Percentiles rank a stretch among this genome's conserved stretches.
Conservation (phyloP, 495 filamentous ascomycete genomes). For the Penicillium malachiteum region DNA sequence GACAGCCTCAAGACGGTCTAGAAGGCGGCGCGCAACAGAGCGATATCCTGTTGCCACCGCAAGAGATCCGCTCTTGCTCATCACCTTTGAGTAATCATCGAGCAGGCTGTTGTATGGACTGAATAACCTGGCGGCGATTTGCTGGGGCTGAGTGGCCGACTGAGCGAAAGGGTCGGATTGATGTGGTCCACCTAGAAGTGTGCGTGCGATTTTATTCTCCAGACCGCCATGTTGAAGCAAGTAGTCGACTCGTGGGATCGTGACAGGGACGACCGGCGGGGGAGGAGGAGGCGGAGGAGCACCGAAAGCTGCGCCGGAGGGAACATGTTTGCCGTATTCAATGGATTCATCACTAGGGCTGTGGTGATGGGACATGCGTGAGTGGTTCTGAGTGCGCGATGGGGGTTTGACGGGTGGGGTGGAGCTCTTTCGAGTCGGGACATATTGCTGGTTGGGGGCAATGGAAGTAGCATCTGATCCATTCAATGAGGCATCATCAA, state of each 20-base stretch:
- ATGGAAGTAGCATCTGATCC: constrained; percentile 68
- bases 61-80: constrained; percentile 79
- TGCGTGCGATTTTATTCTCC: constrained; percentile 59
- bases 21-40: constrained; percentile 84
- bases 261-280: constrained; percentile 63
- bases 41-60: constrained; percentile 95
- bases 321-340: constrained; percentile 43
- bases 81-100: constrained; percentile 80
- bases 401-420: constrained; percentile 41
- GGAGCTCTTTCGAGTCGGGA: constrained; percentile 36
- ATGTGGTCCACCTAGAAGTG: constrained; percentile 54
- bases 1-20: constrained; percentile 91
- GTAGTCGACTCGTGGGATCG: constrained; percentile 83
- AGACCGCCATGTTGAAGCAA: constrained; percentile 84
- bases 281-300: constrained; percentile 79
- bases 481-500: constrained; percentile 43
- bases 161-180: constrained; percentile 44
- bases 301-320: constrained; percentile 29
- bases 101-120: constrained; percentile 75
- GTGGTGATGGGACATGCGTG: constrained; percentile 35
- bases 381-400: constrained; percentile 40
- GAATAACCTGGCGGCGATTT: constrained; percentile 64
- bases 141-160: constrained; percentile 31
- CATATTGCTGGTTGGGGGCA: constrained; percentile 56
- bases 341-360: constrained; percentile 39